Base-by-base conservation (phyloP, 495 filamentous ascomycete genomes). In the Melanomma pulvis-pyrius region DNA sequence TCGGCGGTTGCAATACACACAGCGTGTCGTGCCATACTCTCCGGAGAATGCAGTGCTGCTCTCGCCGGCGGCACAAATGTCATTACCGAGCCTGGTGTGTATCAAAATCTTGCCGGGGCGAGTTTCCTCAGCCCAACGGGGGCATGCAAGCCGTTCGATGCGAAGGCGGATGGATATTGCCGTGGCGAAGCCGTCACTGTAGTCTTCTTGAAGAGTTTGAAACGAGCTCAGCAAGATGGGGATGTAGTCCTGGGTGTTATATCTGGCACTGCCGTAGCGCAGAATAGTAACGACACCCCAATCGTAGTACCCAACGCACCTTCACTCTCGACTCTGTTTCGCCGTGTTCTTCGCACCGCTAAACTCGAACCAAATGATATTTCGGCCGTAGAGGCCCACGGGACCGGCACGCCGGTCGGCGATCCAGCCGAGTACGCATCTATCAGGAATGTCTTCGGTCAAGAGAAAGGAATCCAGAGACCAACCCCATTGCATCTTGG, bases 211-310 rank as follows among this genome's bases (percentile, higher is more conserved):
- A 83, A 80, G 59, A 63, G 60, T 0, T 50, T 80, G 22, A n/a
- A 21, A 28, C 65, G 72, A 41, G 76, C 73, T 1, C 50, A 75
- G 0, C 60, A 46, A 6, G 71, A 74, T 29, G 68, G 68, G 1
- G 76, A 82, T 44, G n/a, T 71, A 46, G 76, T 83, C 17, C 73
- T 76, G 15, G 77, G 77, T 15, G 59, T 82, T 4, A 80, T 83
- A 44, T 72, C 79, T 2, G 77, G 59, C 0, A 77, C 78, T 0
- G 76, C 72, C 7, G 39, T 61, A 17, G 56, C 71, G 12, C 82
- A 83, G 58, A 74, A 78, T 32, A 77, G 80, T 58, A 82, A 80
- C 5, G 59, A 70, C 15, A 80, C 70, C 0, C 78, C 80, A 0
- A 68, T 68, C 39, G 24, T 25, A 2, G 58, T 57, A 1, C 65